Conservation (phyloP, 192 early-diverging fungal genomes). For the Coemansia sp. region DNA sequence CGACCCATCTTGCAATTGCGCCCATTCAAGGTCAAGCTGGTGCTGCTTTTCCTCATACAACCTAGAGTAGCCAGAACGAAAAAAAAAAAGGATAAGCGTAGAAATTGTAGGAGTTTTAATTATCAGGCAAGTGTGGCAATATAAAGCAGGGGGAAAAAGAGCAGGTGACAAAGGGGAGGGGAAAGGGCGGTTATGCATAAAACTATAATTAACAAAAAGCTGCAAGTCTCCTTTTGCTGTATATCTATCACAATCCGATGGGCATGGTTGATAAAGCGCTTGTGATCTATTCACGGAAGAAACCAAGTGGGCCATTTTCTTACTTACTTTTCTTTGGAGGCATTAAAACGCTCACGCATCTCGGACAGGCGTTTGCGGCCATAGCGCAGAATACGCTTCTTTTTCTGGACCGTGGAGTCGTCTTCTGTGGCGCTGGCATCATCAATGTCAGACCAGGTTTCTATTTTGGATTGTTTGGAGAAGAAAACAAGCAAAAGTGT, state of each 20-base stretch:
- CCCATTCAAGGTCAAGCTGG: constrained; percentile 44
- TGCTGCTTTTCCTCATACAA: constrained; percentile 41
- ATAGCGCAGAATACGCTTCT: constrained; percentile 51
- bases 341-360: constrained; percentile 46
- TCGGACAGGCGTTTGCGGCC: constrained; percentile 44
- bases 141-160: not conserved
- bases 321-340: constrained; percentile 39
- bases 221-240: not conserved
- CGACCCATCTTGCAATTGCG: constrained; percentile 42
- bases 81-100: not conserved
- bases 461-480: constrained; percentile 18
- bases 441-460: constrained; percentile 54
- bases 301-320: too few relatives aligned
- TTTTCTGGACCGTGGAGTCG: constrained; percentile 25
- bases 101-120: not conserved
- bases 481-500: not conserved
- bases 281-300: too few relatives aligned
- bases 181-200: too few relatives aligned
- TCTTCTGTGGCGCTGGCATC: constrained; percentile 48
- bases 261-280: too few relatives aligned
- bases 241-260: not conserved
- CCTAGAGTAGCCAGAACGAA: constrained; percentile 16
- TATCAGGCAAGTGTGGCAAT: not conserved
- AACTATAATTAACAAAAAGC: too few relatives aligned
- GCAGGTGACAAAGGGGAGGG: not conserved